Percentiles rank a stretch among this genome's conserved stretches.
phyloP scores from a whole-genome alignment of 2,329 filamentous ascomycete species.

The Neofusicoccum umdonicola region DNA sequence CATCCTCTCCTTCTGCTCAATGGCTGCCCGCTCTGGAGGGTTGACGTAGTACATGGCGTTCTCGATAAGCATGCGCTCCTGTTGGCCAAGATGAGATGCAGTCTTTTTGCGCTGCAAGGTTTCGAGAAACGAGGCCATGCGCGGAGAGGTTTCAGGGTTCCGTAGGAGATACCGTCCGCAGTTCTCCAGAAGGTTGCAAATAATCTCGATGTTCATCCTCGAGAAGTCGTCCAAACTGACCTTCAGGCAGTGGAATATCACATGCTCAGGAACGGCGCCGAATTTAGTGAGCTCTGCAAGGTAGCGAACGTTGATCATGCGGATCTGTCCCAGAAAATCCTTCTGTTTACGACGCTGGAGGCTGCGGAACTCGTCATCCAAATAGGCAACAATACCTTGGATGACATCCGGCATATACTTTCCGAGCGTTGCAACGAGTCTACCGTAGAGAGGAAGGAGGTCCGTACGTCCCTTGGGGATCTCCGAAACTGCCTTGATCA shows the following conservation, averaged over 20 bases:
- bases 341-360: conserved; percentile 96
- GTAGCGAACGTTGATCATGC: conserved; percentile 94
- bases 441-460: conserved; percentile 85
- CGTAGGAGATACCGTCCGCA: conserved; percentile 92
- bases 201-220: conserved; percentile 98
- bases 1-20: conserved; percentile 93
- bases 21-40: conserved; percentile 86
- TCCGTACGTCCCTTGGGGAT: conserved; percentile 93
- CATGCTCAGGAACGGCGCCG: conserved; percentile 94
- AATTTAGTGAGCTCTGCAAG: conserved; percentile 97
- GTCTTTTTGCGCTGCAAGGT: conserved; percentile 94
- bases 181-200: conserved; percentile 92
- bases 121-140: conserved; percentile 92
- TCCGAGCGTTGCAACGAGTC: conserved; percentile 86
- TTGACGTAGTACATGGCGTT: conserved; percentile 98
- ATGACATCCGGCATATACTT: conserved; percentile 94
- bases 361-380: conserved; percentile 95
- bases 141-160: conserved; percentile 86
- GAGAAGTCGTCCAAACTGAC: conserved; percentile 97
- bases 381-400: conserved; percentile 83
- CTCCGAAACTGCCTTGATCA: conserved; percentile 90
- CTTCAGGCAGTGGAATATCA: conserved; percentile 98
- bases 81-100: conserved; percentile 89
- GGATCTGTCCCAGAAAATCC: conserved; percentile 91
- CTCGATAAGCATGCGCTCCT: conserved; percentile 96